phyloP scores from a whole-genome alignment of 2,329 filamentous ascomycete species.

The Alternaria triticina region DNA sequence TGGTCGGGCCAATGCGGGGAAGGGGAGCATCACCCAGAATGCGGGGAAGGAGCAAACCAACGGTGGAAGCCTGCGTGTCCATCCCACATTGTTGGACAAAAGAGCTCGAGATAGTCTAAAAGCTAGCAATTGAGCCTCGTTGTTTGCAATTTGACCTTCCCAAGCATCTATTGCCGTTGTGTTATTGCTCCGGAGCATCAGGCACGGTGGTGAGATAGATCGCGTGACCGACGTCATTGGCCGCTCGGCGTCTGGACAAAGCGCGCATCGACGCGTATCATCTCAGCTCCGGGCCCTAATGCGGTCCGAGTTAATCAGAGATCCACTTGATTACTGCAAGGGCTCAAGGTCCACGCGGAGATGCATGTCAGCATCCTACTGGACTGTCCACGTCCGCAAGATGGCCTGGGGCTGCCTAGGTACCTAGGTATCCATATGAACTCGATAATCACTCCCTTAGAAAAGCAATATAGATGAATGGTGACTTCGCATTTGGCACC shows the following conservation, averaged over 20 bases:
- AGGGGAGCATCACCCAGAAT: slow-evolving; percentile 26
- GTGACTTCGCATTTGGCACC: background rate
- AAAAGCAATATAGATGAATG: background rate
- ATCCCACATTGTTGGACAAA: background rate
- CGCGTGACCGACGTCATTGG: slow-evolving; percentile 46
- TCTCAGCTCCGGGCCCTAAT: slow-evolving; percentile 26
- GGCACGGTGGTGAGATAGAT: slow-evolving; percentile 31
- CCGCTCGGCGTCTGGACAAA: slow-evolving; percentile 20
- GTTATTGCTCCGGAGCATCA: slow-evolving; percentile 10
- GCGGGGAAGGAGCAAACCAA: slow-evolving; percentile 24
- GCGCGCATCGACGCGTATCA: slow-evolving; percentile 23
- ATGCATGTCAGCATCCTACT: slow-evolving; percentile 12
- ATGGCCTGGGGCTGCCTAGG: background rate
- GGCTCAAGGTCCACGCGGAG: slow-evolving; percentile 7
- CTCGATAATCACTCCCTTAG: background rate
- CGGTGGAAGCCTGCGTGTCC: slow-evolving; percentile 11
- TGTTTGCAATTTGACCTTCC: background rate
- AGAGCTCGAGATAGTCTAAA: background rate
- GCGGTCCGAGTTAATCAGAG: slow-evolving; percentile 14
- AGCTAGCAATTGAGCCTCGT: slow-evolving; percentile 34
- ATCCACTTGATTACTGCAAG: slow-evolving; percentile 29
- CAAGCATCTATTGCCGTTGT: slow-evolving; percentile 2
- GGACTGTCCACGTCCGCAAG: background rate
- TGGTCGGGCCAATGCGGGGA: slow-evolving; percentile 31
- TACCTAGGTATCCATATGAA: background rate